A percentile compares a stretch with the other conserved stretches of the same genome.
phyloP scores from a whole-genome alignment of 345 rosid genomes.

The Eucalyptus decipiens region DNA sequence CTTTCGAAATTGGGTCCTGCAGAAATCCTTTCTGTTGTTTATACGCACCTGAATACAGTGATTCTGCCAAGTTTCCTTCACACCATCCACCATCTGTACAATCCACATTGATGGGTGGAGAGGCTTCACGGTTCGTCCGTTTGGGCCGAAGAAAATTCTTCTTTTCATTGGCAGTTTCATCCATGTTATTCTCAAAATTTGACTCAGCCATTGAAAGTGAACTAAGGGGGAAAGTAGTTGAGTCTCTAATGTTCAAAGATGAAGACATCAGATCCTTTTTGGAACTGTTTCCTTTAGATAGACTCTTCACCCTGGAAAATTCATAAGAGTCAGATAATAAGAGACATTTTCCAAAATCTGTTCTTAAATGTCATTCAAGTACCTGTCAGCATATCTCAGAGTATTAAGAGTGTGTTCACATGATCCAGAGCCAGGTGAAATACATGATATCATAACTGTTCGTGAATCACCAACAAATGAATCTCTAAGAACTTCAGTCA shows the following conservation, averaged over 20 bases:
- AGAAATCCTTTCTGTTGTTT: conserved; percentile 4
- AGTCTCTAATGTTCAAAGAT: conserved; percentile 33
- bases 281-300: conserved; percentile 36
- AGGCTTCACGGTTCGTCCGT: conserved; percentile 21
- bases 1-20: conserved; percentile 1
- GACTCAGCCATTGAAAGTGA: conserved; percentile 12
- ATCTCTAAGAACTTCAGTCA: conserved; percentile 68
- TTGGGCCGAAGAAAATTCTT: conserved; percentile 29
- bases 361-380: background rate
- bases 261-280: conserved; percentile 31
- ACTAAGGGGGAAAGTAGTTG: conserved; percentile 15
- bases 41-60: conserved; percentile 5
- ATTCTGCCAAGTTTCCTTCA: conserved; percentile 1
- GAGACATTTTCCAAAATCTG: background rate
- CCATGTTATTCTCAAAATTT: conserved; percentile 8
- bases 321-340: background rate
- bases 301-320: conserved; percentile 55
- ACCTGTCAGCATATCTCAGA: conserved; percentile 66
- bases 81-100: conserved; percentile 7
- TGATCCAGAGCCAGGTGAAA: conserved; percentile 63
- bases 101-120: conserved; percentile 10
- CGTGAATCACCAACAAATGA: conserved; percentile 63
- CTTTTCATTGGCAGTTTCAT: conserved; percentile 19
- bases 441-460: conserved; percentile 64
- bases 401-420: conserved; percentile 68